phyloP scores from a whole-genome alignment of 164 flowering plant species.

The Sextonia rubra region DNA sequence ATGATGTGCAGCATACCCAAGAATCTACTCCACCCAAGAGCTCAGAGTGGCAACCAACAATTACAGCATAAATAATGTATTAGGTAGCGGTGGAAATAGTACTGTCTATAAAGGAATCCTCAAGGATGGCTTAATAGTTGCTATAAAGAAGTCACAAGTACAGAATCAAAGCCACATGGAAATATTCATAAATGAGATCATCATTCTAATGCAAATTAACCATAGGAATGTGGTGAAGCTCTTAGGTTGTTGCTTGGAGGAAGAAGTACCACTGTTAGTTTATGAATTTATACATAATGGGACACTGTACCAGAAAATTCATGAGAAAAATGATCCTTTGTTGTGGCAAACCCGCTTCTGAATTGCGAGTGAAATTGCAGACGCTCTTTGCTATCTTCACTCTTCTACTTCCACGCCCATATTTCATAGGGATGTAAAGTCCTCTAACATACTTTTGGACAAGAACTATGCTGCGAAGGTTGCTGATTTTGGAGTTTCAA shows the following conservation, averaged over 20 bases:
- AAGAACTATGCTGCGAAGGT: slow-evolving; percentile 32
- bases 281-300: slow-evolving; percentile 46
- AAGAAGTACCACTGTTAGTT: slow-evolving; percentile 38
- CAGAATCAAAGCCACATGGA: slow-evolving; percentile 31
- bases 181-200: slow-evolving; percentile 42
- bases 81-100: slow-evolving; percentile 44
- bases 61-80: slow-evolving; percentile 23
- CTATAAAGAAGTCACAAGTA: slow-evolving; percentile 44
- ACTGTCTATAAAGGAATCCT: slow-evolving; percentile 39
- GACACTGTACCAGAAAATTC: slow-evolving; percentile 32
- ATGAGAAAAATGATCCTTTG: slow-evolving; percentile 10
- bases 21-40: slow-evolving; percentile 35
- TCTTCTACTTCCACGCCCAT: slow-evolving; percentile 37
- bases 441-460: slow-evolving; percentile 41
- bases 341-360: slow-evolving; percentile 32
- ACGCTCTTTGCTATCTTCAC: slow-evolving; percentile 39
- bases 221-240: slow-evolving; percentile 45
- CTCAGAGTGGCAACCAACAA: slow-evolving; percentile 39
- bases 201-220: slow-evolving; percentile 40
- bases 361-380: slow-evolving; percentile 44
- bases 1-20: slow-evolving; percentile 16
- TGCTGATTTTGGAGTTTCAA: slow-evolving; percentile 43
- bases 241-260: slow-evolving; percentile 41
- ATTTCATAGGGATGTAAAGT: slow-evolving; percentile 41
- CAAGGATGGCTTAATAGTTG: slow-evolving; percentile 25